These are phyloP conservation scores for Purpureocillium takamizusanense DNA, from an alignment of 2,329 filamentous ascomycete genomes.

Conservation along the genomic window DNA sequence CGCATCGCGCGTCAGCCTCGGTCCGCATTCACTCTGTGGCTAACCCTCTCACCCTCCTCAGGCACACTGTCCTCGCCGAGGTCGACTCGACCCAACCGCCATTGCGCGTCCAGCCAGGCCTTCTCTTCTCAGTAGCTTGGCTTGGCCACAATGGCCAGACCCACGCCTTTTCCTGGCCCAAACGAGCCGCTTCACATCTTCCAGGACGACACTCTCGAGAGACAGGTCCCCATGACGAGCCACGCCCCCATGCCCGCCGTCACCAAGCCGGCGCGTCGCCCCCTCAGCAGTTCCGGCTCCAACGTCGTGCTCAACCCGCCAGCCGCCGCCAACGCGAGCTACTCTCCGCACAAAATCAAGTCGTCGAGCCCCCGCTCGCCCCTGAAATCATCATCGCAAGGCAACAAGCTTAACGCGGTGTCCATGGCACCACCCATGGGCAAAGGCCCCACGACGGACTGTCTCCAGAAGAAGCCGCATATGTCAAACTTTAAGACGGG, in stretches of 20 bases:
- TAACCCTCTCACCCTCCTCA: not conserved
- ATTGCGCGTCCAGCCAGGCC: constrained; percentile 2
- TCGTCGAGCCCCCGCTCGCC: constrained; percentile 53
- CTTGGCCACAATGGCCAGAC: constrained; percentile 44
- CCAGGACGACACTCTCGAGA: constrained; percentile 40
- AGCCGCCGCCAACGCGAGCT: constrained; percentile 39
- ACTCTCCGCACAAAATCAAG: constrained; percentile 62
- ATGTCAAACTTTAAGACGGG: constrained; percentile 51
- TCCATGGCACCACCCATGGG: constrained; percentile 56
- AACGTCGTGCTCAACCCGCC: constrained; percentile 62
- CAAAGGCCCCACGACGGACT: constrained; percentile 51
- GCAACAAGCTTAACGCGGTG: constrained; percentile 57
- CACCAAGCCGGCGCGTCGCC: constrained; percentile 36
- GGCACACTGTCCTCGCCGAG: not conserved
- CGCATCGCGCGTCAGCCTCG: not conserved
- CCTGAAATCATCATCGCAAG: constrained; percentile 38
- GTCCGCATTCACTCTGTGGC: not conserved
- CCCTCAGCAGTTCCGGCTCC: constrained; percentile 40
- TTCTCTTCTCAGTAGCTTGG: constrained; percentile 2
- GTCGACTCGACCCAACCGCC: not conserved
- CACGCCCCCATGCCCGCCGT: constrained; percentile 47
- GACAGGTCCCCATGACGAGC: constrained; percentile 39
- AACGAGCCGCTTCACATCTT: constrained; percentile 42
- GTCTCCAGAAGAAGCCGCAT: constrained; percentile 57
- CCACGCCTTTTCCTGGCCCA: constrained; percentile 34